phyloP scores from a whole-genome alignment of 768 basidiomycete species.

The Calocybe gangraenosa region DNA sequence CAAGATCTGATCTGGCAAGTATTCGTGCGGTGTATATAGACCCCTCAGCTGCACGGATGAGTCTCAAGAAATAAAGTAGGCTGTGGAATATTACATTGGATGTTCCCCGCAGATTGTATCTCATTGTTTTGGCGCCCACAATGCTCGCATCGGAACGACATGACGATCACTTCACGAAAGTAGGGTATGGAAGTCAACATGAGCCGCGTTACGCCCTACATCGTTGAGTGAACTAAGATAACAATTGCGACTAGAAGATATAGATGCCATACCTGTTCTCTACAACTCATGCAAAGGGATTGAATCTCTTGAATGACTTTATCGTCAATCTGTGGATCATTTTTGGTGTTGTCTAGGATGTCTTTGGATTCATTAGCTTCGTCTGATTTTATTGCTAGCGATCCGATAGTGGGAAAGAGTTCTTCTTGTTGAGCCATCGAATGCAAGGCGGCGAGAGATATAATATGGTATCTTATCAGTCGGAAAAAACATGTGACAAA shows the following conservation, averaged over 20 bases:
- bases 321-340: constrained; percentile 45
- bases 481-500: no score
- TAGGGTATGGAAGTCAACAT: constrained; percentile 93
- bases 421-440: constrained; percentile 6
- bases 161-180: constrained; percentile 92
- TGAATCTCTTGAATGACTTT: constrained; percentile 79
- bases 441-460: neutral
- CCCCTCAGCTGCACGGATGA: constrained; percentile 65
- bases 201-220: constrained; percentile 82
- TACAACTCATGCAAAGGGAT: constrained; percentile 92
- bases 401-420: constrained; percentile 13
- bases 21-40: constrained; percentile 77
- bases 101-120: constrained; percentile 84
- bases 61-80: neutral
- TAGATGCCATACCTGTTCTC: constrained; percentile 85
- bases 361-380: neutral
- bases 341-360: neutral
- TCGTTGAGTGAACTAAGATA: constrained; percentile 16
- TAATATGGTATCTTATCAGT: no score
- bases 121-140: constrained; percentile 92
- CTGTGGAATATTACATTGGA: constrained; percentile 55
- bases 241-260: neutral
- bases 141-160: constrained; percentile 95
- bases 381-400: constrained; percentile 13
- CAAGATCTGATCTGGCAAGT: constrained; percentile 68